Evolutionary conservation across 768 basidiomycete genomes (phyloP).

Genomic region (Agrocybe praecox): DNA sequence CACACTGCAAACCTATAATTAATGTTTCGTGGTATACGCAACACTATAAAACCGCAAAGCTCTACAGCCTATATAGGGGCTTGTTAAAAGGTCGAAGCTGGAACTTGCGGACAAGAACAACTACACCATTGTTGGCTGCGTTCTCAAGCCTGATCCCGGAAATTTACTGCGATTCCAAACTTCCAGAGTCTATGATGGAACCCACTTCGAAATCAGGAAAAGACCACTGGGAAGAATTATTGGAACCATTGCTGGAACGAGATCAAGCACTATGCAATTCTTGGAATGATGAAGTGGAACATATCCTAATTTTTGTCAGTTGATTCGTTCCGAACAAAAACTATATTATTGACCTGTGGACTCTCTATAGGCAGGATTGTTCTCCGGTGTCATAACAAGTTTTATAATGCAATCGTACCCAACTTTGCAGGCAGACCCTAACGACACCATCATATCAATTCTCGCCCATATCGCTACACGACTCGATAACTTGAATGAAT

Average conservation of each 20-base stretch:
- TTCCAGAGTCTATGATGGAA: too few species aligned
- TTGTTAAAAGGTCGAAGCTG: too few species aligned
- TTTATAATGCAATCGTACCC: constrained; percentile 2
- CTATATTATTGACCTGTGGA: too few species aligned
- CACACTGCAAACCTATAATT: too few species aligned
- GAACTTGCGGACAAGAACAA: too few species aligned
- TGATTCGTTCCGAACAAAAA: background rate
- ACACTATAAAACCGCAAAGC: too few species aligned
- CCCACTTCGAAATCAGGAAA: constrained; percentile 15
- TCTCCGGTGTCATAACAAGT: background rate
- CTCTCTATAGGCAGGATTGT: background rate
- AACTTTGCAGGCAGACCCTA: background rate
- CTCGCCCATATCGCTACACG: background rate
- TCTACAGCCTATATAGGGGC: too few species aligned
- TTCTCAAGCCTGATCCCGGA: too few species aligned
- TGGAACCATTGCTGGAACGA: background rate
- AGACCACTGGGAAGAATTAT: background rate
- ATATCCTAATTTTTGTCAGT: constrained; percentile 7
- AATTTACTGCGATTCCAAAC: too few species aligned
- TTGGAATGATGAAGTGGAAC: constrained; percentile 4
- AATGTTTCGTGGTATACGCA: too few species aligned
- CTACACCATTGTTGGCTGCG: too few species aligned
- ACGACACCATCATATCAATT: background rate
- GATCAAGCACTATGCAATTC: background rate
- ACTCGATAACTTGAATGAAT: background rate